Evolutionary conservation across 495 filamentous ascomycete species (phyloP).

Genomic region (Chaetomidium leptoderma): DNA sequence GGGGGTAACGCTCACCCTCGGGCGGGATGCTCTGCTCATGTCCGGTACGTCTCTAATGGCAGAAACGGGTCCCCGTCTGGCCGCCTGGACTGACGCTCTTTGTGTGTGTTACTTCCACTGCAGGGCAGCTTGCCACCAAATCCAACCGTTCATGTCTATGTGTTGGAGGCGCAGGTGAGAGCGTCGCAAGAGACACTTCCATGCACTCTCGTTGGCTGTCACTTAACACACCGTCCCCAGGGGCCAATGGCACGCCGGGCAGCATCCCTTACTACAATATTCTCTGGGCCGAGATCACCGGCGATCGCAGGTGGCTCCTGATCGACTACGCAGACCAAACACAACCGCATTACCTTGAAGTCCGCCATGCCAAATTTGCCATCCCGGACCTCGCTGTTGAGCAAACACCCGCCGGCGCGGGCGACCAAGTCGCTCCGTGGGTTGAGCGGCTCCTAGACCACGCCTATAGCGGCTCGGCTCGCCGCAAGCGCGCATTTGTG

Average conservation of each 20-base stretch:
- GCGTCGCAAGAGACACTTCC: background rate
- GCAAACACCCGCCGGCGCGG: slow-evolving; percentile 12
- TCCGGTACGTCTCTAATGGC: slow-evolving; percentile 15
- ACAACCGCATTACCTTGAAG: slow-evolving; percentile 21
- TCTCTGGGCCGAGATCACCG: slow-evolving; percentile 67
- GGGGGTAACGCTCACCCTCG: slow-evolving; percentile 25
- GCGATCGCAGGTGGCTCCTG: slow-evolving; percentile 53
- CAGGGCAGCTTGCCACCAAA: slow-evolving; percentile 22
- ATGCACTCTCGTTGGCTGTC: background rate
- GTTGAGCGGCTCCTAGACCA: slow-evolving; percentile 57
- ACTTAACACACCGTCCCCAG: slow-evolving; percentile 8
- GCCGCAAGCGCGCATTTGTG: slow-evolving; percentile 74
- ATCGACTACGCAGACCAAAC: slow-evolving; percentile 65
- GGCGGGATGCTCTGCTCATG: slow-evolving; percentile 21
- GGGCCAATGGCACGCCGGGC: slow-evolving; percentile 16
- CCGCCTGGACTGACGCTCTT: background rate
- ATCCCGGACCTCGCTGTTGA: slow-evolving; percentile 12
- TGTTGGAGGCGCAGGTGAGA: slow-evolving; percentile 20
- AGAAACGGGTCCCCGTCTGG: background rate
- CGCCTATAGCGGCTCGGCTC: slow-evolving; percentile 65
- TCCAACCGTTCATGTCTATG: slow-evolving; percentile 23
- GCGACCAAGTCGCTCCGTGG: slow-evolving; percentile 59
- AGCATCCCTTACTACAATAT: slow-evolving; percentile 75
- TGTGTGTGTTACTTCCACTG: background rate
- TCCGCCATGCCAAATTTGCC: slow-evolving; percentile 25